These are phyloP conservation scores for Cerrena zonata DNA, from an alignment of 1,284 basidiomycete species.

Conservation along the genomic window DNA sequence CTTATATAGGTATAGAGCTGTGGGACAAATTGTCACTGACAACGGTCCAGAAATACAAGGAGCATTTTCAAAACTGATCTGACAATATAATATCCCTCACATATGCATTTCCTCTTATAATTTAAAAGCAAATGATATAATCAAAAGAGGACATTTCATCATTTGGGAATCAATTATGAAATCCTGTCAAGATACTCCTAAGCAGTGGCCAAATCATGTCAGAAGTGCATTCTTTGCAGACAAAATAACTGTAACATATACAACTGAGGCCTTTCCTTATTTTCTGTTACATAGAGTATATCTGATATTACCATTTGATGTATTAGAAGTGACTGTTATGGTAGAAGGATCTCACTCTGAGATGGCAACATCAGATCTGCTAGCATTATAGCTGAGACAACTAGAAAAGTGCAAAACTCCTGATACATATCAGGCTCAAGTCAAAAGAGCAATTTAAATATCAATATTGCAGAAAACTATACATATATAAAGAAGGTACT, in stretches of 20 bases:
- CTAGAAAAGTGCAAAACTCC: background rate
- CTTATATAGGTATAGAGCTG: background rate
- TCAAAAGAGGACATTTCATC: conserved; percentile 10
- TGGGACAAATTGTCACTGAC: background rate
- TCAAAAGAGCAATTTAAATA: conserved; percentile 7
- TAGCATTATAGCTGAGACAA: conserved; percentile 3
- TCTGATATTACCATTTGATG: conserved; percentile 9
- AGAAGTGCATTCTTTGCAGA: background rate
- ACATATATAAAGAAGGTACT: background rate
- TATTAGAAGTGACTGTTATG: conserved; percentile 8
- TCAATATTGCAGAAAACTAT: background rate
- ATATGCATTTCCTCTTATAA: conserved; percentile 15
- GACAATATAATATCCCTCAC: conserved; percentile 8
- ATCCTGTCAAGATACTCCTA: conserved; percentile 6
- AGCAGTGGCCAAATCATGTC: background rate
- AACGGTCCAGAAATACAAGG: background rate
- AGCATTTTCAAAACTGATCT: conserved; percentile 1
- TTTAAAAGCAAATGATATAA: conserved; percentile 9
- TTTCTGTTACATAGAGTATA: conserved; percentile 12
- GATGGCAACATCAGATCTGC: conserved; percentile 2
- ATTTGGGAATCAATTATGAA: conserved; percentile 11
- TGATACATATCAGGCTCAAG: background rate
- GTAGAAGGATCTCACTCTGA: conserved; percentile 7
- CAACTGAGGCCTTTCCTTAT: conserved; percentile 8
- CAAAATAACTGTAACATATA: conserved; percentile 2